Evolutionary conservation across 202 grass and related monocot species (phyloP), one percentile per base, ranked within the genome.

Genomic region (Zoysia matrella): DNA sequence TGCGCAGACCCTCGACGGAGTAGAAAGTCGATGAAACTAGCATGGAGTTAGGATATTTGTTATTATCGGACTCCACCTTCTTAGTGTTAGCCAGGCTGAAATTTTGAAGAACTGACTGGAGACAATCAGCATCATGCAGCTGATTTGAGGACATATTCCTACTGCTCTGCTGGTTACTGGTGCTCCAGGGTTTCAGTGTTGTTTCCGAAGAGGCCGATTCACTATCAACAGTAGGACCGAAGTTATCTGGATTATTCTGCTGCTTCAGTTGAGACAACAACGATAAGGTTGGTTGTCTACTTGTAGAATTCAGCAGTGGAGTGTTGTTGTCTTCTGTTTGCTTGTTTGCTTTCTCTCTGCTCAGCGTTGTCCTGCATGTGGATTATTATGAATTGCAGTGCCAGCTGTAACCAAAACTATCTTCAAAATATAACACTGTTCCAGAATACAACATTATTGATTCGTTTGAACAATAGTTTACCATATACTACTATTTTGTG

Each of bases 51-150:
- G 85, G 85, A 69, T 76, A 61, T 82, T 65, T 85, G 61, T 64
- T 88, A 64, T 66, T 88, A 47, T 79, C 78, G 16, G 79, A 75
- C 56, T 79, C 71, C 4, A 52, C 52, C 11, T 79, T 88, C 30
- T 82, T 79, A 79, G 82, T 82, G 64, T 82, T 84, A 51, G 80
- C 69, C 73, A 82, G 45, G 43, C 82, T 89, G 80, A 95, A 95
- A 86, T 89, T 84, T 77, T 88, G 80, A 86, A 95, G 88, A 53
- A 86, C 75, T 56, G 81, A 90, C 10, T 89, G 75, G 47, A 91
- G 86, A 39, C 75, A 82, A 2, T 90, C 90, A 48, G 69, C 77
- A 74, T 88, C 84, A 52, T 78, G 81, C 54, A 60, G 73, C 41
- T 76, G 47, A 1, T 53, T 75, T 71, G 69, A 85, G 68, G 89